Conservation (phyloP, 257 asterid genomes). For the Osmanthus fragrans region DNA sequence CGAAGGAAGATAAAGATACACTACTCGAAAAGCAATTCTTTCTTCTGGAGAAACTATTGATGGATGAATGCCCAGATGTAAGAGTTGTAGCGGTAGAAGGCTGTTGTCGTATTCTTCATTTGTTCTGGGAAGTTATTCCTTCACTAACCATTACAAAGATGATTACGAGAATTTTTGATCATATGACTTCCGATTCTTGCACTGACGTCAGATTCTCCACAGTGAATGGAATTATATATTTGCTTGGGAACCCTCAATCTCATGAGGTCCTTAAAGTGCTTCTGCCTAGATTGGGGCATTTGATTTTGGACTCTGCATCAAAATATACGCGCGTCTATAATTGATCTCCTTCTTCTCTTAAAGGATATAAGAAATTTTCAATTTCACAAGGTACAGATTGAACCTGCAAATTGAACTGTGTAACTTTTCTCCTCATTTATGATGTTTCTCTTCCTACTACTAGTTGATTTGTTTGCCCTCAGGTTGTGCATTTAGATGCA, state of each 20-base stretch:
- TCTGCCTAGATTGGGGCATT: constrained; percentile 78
- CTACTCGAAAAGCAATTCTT: constrained; percentile 80
- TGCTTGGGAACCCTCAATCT: constrained; percentile 90
- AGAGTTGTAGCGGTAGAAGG: constrained; percentile 98
- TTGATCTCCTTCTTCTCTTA: constrained; percentile 81
- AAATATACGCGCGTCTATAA: constrained; percentile 69
- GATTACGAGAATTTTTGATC: constrained; percentile 65
- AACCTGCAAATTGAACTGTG: constrained; percentile 13
- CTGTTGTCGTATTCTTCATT: constrained; percentile 77
- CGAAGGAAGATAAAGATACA: constrained; percentile 78
- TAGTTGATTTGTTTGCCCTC: constrained; percentile 32
- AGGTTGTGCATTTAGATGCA: constrained; percentile 71
- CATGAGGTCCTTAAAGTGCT: constrained; percentile 96
- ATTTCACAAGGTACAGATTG: constrained; percentile 75
- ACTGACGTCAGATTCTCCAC: constrained; percentile 88
- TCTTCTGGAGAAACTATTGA: constrained; percentile 74
- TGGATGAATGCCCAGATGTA: constrained; percentile 88
- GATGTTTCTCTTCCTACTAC: constrained; percentile 21
- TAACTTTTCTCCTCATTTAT: constrained; percentile 3
- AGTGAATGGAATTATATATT: constrained; percentile 74
- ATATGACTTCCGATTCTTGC: constrained; percentile 69
- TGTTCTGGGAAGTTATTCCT: constrained; percentile 96
- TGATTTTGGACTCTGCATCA: constrained; percentile 64
- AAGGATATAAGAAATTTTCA: constrained; percentile 68
- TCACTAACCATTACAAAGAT: constrained; percentile 73